Conservation (phyloP, 306 rosid genomes). For the Hippophae gyantsensis region DNA sequence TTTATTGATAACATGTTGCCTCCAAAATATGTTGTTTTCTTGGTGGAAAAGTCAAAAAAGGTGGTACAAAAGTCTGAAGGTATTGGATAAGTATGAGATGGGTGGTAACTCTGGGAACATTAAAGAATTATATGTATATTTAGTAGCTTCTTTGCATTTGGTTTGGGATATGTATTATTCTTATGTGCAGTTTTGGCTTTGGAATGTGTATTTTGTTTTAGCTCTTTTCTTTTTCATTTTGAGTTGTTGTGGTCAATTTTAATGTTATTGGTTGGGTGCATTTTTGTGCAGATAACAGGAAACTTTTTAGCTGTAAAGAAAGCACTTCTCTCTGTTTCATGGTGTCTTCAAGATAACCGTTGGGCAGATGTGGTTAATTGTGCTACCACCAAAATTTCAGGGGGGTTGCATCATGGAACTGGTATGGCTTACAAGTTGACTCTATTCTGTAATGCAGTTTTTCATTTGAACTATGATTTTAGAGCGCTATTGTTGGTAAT, state of each 20-base stretch:
- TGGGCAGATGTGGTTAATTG: slow-evolving; percentile 34
- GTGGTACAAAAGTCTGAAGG: too few species aligned
- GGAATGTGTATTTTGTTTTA: background rate
- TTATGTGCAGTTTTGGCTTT: background rate
- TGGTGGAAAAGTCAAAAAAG: too few species aligned
- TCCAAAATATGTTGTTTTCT: too few species aligned
- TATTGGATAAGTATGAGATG: too few species aligned
- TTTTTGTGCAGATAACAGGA: slow-evolving; percentile 56
- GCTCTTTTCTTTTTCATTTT: background rate
- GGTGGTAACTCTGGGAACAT: too few species aligned
- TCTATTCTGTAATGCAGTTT: slow-evolving; percentile 42
- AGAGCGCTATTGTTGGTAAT: too few species aligned
- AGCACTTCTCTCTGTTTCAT: slow-evolving; percentile 58
- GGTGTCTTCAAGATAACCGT: slow-evolving; percentile 51
- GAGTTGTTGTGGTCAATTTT: background rate
- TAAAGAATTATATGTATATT: too few species aligned
- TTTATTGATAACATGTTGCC: too few species aligned
- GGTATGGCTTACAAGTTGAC: slow-evolving; percentile 27
- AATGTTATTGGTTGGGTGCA: slow-evolving; percentile 10
- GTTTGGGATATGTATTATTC: background rate
- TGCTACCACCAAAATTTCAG: slow-evolving; percentile 37
- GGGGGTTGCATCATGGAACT: slow-evolving; percentile 27
- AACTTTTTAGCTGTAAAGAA: slow-evolving; percentile 55
- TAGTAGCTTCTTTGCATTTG: background rate
- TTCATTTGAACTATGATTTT: slow-evolving; percentile 9